phyloP scores from a whole-genome alignment of 805 yeast species.

The Priceomyces carsonii region DNA sequence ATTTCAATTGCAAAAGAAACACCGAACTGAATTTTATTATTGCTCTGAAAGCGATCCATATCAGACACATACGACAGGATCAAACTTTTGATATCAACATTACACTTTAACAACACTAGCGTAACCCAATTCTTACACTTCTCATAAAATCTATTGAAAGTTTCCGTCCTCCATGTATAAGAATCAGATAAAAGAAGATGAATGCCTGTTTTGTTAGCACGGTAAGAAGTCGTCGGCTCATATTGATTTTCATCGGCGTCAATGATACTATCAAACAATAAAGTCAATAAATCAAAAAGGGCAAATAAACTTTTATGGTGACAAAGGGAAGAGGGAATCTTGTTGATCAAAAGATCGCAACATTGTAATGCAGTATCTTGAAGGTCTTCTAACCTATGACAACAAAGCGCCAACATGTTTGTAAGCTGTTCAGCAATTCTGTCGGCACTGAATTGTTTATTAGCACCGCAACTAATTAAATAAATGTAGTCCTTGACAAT shows the following conservation, averaged over 20 bases:
- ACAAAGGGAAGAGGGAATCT: slow-evolving; percentile 78
- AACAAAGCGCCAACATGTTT: slow-evolving; percentile 64
- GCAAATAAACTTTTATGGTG: slow-evolving; percentile 73
- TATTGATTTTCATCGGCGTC: slow-evolving; percentile 85
- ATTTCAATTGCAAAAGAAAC: slow-evolving; percentile 87
- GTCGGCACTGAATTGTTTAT: slow-evolving; percentile 55
- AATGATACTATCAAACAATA: slow-evolving; percentile 74
- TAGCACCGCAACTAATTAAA: slow-evolving; percentile 53
- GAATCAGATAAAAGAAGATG: slow-evolving; percentile 69
- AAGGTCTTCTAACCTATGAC: slow-evolving; percentile 72
- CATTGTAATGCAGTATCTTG: slow-evolving; percentile 81
- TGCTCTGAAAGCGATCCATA: slow-evolving; percentile 28
- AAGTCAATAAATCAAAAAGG: slow-evolving; percentile 74
- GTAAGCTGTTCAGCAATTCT: slow-evolving; percentile 67
- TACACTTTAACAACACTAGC: slow-evolving; percentile 55
- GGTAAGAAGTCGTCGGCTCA: slow-evolving; percentile 75
- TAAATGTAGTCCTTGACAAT: slow-evolving; percentile 58
- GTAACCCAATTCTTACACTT: slow-evolving; percentile 70
- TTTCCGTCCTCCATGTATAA: slow-evolving; percentile 68
- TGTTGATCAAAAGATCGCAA: slow-evolving; percentile 64
- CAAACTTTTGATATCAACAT: slow-evolving; percentile 74
- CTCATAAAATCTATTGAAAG: slow-evolving; percentile 59
- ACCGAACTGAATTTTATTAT: slow-evolving; percentile 61
- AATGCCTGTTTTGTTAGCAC: slow-evolving; percentile 46
- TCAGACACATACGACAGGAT: slow-evolving; percentile 72